A percentile compares a stretch with the other conserved stretches of the same genome.
phyloP scores from a whole-genome alignment of 1,284 basidiomycete genomes.

The Cutaneotrichosporon sp. region DNA sequence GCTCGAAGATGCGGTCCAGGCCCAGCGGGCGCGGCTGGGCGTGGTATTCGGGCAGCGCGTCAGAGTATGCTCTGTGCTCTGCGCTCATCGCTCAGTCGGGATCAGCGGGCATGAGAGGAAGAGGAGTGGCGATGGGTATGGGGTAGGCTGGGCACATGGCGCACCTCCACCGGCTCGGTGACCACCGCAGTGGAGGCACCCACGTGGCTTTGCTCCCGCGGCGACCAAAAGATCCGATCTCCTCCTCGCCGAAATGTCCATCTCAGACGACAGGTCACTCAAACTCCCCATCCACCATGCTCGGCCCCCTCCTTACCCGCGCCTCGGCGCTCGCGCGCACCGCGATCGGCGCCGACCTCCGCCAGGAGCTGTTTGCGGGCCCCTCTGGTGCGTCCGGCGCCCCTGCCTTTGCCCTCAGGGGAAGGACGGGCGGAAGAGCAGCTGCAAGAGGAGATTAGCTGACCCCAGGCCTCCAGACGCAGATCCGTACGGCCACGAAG shows the following conservation, averaged over 20 bases:
- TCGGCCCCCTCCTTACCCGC: conserved; percentile 28
- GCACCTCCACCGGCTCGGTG: conserved; percentile 2
- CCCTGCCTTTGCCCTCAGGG: not conserved
- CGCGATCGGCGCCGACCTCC: conserved; percentile 30
- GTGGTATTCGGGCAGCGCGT: not conserved
- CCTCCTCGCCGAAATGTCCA: conserved; percentile 2
- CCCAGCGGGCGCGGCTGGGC: conserved; percentile 32
- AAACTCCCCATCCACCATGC: conserved; percentile 11
- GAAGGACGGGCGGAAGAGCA: not conserved
- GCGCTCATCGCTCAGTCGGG: conserved; percentile 13
- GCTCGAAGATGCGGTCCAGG: conserved; percentile 45
- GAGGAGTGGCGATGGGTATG: not conserved
- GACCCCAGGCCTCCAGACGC: conserved; percentile 39
- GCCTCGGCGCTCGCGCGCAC: conserved; percentile 29
- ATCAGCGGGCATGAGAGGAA: not conserved
- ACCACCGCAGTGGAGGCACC: not conserved
- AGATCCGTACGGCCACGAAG: conserved; percentile 89
- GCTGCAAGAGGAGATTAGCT: not conserved
- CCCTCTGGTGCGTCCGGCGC: conserved; percentile 34
- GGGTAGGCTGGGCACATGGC: not conserved
- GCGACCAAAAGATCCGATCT: not conserved
- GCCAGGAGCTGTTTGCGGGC: conserved; percentile 42
- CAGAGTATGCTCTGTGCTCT: not conserved
- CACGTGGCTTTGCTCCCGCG: conserved; percentile 10
- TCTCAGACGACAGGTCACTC: not conserved